Percentiles rank a stretch among this genome's conserved stretches.
phyloP scores from a whole-genome alignment of 306 rosid genomes.

The Malus sieversii region DNA sequence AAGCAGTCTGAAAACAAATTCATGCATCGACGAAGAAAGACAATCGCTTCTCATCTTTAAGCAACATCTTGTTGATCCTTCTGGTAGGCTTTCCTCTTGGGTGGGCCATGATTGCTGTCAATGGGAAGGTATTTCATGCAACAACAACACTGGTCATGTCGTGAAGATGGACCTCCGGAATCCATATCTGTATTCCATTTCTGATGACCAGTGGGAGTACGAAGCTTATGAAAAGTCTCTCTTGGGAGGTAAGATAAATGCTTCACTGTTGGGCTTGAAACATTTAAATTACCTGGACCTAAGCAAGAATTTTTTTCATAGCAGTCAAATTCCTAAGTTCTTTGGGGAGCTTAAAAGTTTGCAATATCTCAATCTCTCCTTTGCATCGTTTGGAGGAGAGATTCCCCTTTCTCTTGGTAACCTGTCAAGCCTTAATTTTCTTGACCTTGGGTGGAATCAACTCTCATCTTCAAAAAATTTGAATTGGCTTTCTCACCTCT shows the following conservation, averaged over 20 bases:
- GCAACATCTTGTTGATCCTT: constrained; percentile 26
- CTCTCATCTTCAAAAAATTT: neutral
- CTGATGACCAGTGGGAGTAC: neutral
- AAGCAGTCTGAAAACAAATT: neutral
- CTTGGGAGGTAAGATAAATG: constrained; percentile 12
- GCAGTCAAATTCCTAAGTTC: constrained; percentile 16
- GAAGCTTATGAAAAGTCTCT: neutral
- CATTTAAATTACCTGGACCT: constrained; percentile 29
- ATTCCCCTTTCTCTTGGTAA: neutral
- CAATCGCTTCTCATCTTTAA: constrained; percentile 31
- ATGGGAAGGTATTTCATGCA: constrained; percentile 28
- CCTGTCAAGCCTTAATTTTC: neutral
- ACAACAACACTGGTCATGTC: constrained; percentile 26
- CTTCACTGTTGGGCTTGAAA: constrained; percentile 23
- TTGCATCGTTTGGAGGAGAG: constrained; percentile 11
- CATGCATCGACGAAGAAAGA: constrained; percentile 22
- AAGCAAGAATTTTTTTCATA: constrained; percentile 21
- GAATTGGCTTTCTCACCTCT: constrained; percentile 24
- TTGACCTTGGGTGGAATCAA: neutral
- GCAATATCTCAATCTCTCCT: constrained; percentile 26
- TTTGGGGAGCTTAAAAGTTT: constrained; percentile 25
- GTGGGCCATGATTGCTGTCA: constrained; percentile 23
- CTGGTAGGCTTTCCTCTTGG: constrained; percentile 23
- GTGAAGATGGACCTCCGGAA: constrained; percentile 26
- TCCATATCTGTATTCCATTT: neutral